Evolutionary conservation across 768 basidiomycete genomes (phyloP), one percentile per base, ranked within the genome.

Genomic region (Naganishia friedmannii): DNA sequence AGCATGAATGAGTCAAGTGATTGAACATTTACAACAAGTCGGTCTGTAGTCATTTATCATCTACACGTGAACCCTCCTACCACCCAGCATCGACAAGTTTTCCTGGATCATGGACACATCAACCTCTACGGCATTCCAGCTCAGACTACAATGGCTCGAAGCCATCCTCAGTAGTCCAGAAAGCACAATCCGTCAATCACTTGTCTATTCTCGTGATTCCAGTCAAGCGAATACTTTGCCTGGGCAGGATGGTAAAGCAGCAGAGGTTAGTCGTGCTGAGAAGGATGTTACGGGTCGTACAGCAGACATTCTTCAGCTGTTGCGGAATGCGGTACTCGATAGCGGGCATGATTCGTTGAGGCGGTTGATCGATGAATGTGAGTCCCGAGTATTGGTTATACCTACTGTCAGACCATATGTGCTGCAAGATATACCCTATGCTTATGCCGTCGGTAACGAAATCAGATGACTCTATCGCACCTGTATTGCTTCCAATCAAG

Each of bases 91-190:
- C 55, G 29, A 7, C 32, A 15, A 5, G 13, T 1, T 6, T 32
- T 19, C 19, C 32, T 21, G 32, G 21, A 39, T 17, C 21, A 63
- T 63, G 60, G 60, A 63, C 42, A 42, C 42, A 31, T 29, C 60
- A 15, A 45, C 31, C 9, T 45, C 39, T 23, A 63, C 60, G 13
- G 60, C 60, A 1, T 63, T 63, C 42, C 60, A 63, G 4, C 60
- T 63, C 26, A 39, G 60, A 15, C 32, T 63, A 1, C 60, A 63
- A 45, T 63, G 60, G 60, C 60, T 63, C 39, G 60, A 63, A 45
- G 60, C 60, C 3, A 63, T 63, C 26, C 60, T 63, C 39, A 45
- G 23, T 15, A 63, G 29, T 28, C 60, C 60, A 8, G 23, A 26
- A 45, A 34, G 37, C n/a, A 63, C 60, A 39, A 21, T 63, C 17